Evolutionary conservation across 2,329 filamentous ascomycete genomes (phyloP).

Genomic region (Colletotrichum cereale): DNA sequence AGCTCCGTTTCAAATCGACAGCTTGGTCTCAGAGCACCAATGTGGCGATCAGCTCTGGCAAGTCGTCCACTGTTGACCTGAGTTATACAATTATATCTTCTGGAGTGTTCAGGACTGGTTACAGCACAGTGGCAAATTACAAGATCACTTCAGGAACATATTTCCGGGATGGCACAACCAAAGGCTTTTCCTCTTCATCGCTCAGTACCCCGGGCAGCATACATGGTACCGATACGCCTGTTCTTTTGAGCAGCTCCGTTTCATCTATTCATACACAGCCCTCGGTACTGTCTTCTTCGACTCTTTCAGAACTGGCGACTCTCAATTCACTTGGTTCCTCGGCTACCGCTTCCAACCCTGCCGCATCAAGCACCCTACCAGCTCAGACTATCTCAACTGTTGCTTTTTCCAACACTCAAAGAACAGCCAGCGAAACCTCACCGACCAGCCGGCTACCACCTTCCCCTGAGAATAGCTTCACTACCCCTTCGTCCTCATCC

Average conservation of each 20-base stretch:
- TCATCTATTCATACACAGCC: not conserved
- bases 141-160: not conserved
- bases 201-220: not conserved
- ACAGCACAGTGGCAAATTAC: not conserved
- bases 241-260: not conserved
- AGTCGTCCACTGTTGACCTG: not conserved
- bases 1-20: not conserved
- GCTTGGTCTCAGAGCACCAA: not conserved
- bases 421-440: not conserved
- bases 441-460: not conserved
- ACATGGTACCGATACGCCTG: not conserved
- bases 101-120: not conserved
- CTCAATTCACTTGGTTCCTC: too few species aligned
- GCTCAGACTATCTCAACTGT: conserved; percentile 3
- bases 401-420: not conserved
- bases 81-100: not conserved
- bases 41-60: not conserved
- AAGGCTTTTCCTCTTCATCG: not conserved
- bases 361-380: conserved; percentile 25
- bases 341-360: not conserved
- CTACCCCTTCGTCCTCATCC: not conserved
- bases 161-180: not conserved
- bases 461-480: not conserved
- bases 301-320: not conserved
- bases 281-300: not conserved